Percentiles rank a stretch among this genome's conserved stretches.
These are phyloP conservation scores for Diaporthe humulicola DNA, from an alignment of 2,329 filamentous ascomycete species.

Conservation along the genomic window DNA sequence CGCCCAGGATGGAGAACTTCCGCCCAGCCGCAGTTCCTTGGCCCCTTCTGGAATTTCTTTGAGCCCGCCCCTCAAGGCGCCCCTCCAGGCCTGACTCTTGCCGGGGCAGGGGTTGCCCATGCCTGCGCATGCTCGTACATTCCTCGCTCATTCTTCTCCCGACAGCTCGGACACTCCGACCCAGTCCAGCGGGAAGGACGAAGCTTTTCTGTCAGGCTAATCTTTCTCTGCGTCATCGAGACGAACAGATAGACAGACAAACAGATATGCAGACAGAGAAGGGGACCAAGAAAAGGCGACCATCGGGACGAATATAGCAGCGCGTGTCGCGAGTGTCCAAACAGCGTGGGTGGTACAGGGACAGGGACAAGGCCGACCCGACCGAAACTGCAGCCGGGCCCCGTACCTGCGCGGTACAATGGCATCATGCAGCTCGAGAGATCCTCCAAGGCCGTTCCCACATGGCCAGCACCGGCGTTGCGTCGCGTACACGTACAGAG, in stretches of 20 bases:
- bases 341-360: conserved; percentile 1
- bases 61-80: conserved; percentile 1
- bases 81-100: conserved; percentile 29
- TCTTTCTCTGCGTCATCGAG: not conserved
- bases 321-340: conserved; percentile 6
- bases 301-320: conserved; percentile 24
- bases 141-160: conserved; percentile 17
- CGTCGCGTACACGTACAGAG: conserved; percentile 6
- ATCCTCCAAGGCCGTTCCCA: conserved; percentile 25
- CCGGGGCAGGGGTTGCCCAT: conserved; percentile 33
- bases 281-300: not conserved
- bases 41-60: conserved; percentile 35
- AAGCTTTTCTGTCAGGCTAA: conserved; percentile 13
- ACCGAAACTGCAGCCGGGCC: conserved; percentile 22
- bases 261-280: not conserved
- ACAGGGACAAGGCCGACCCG: conserved; percentile 8
- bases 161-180: conserved; percentile 22
- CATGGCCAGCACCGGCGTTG: conserved; percentile 30
- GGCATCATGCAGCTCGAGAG: conserved; percentile 28
- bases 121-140: not conserved
- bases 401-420: conserved; percentile 28
- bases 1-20: conserved; percentile 31
- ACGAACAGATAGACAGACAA: not conserved
- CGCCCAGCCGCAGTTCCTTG: conserved; percentile 24
- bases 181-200: not conserved